These are phyloP conservation scores for Talaromyces sp. DNA, from an alignment of 2,329 filamentous ascomycete species.

Conservation along the genomic window DNA sequence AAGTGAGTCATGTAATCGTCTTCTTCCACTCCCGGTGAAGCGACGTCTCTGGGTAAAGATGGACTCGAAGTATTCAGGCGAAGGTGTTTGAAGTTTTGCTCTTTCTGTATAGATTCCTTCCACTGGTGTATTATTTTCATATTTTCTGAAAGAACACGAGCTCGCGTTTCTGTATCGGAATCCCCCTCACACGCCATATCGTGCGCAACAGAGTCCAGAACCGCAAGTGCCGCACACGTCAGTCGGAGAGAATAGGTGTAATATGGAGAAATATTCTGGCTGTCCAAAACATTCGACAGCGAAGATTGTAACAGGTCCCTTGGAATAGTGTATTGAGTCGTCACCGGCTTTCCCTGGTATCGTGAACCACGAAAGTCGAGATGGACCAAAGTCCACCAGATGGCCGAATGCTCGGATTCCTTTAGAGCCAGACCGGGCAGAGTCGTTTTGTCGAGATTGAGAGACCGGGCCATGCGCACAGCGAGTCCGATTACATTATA, in stretches of 20 bases:
- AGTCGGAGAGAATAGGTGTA: not conserved
- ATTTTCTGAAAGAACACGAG: not conserved
- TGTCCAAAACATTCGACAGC: not conserved
- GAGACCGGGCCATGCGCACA: slow-evolving; percentile 17
- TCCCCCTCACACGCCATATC: not conserved
- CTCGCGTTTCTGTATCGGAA: not conserved
- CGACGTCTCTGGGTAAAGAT: not conserved
- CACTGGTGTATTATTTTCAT: not conserved
- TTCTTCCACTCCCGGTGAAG: slow-evolving; percentile 1
- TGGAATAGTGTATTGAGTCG: not conserved
- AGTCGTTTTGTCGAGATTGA: slow-evolving; percentile 10
- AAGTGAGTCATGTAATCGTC: not conserved
- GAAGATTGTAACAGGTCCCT: not conserved
- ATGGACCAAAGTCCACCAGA: slow-evolving; percentile 18
- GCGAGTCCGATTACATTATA: slow-evolving; percentile 20
- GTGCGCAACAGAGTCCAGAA: not conserved
- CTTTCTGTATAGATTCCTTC: not conserved
- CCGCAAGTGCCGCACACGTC: not conserved
- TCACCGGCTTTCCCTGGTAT: slow-evolving; percentile 16
- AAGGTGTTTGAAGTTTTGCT: not conserved
- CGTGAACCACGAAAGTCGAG: slow-evolving; percentile 17
- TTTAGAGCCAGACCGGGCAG: not conserved
- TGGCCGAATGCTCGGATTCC: slow-evolving; percentile 5
- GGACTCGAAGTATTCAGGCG: not conserved
- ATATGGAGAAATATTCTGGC: not conserved